These are phyloP conservation scores for Penicillium sp. DNA, from an alignment of 2,329 filamentous ascomycete genomes.

Conservation along the genomic window DNA sequence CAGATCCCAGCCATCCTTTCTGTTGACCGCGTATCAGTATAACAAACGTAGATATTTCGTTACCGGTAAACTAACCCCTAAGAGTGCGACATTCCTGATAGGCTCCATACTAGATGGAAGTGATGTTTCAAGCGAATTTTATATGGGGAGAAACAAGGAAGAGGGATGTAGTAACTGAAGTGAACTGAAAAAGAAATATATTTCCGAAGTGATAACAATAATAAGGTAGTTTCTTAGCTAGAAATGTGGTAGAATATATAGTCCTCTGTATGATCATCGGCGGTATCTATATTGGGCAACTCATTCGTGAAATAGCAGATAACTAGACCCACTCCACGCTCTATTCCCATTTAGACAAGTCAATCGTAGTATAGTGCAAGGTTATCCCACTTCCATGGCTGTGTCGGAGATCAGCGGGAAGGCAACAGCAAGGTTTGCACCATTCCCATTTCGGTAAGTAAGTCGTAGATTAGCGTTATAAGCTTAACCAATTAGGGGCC, in stretches of 20 bases:
- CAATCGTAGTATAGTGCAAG: neutral
- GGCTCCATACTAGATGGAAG: neutral
- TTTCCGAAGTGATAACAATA: neutral
- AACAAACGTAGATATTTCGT: neutral
- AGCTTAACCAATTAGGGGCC: neutral
- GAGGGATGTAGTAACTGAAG: neutral
- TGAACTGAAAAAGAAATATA: neutral
- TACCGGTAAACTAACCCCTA: neutral
- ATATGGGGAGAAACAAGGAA: neutral
- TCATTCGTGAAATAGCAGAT: neutral
- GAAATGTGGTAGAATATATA: neutral
- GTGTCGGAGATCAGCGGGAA: neutral
- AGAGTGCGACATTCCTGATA: neutral
- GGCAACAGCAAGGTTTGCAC: neutral
- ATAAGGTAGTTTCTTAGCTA: neutral
- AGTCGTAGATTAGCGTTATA: neutral
- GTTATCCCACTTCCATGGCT: neutral
- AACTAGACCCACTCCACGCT: neutral
- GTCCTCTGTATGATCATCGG: no score
- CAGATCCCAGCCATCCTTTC: slow-evolving; percentile 2
- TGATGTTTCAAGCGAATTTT: neutral
- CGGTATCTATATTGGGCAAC: neutral
- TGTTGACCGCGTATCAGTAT: neutral
- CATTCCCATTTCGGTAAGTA: neutral
- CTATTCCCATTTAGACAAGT: neutral